phyloP scores from a whole-genome alignment of 2,329 filamentous ascomycete species.

The Hymenoscyphus fraxineus region DNA sequence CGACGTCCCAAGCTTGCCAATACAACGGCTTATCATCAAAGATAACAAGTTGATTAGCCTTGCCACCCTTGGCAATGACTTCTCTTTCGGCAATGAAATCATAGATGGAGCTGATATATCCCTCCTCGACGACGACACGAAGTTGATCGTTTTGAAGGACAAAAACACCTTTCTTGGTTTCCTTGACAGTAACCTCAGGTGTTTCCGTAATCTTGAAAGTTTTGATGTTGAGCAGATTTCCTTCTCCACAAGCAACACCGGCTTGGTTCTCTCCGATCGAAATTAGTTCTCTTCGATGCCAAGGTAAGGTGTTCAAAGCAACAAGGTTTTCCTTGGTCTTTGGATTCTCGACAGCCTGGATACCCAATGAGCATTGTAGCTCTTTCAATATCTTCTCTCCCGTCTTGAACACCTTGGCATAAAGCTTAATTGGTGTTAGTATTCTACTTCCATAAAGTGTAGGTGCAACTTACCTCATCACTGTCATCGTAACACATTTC shows the following conservation, averaged over 20 bases:
- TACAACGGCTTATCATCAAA: constrained; percentile 97
- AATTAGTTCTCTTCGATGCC: constrained; percentile 73
- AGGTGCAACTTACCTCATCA: constrained; percentile 55
- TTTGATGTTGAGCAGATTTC: constrained; percentile 49
- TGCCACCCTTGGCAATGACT: constrained; percentile 66
- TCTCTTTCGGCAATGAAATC: constrained; percentile 73
- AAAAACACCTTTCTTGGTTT: constrained; percentile 60
- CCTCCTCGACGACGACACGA: constrained; percentile 66
- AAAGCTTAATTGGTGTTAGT: constrained; percentile 54
- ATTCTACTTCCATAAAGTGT: constrained; percentile 7
- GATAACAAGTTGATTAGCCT: constrained; percentile 87
- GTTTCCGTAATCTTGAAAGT: constrained; percentile 46
- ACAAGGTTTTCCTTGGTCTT: constrained; percentile 47
- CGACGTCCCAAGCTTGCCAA: constrained; percentile 98
- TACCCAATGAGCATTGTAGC: constrained; percentile 63
- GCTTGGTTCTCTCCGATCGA: constrained; percentile 51
- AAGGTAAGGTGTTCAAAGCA: constrained; percentile 82
- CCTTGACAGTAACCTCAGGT: constrained; percentile 49
- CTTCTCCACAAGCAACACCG: constrained; percentile 55
- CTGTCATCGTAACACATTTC: constrained; percentile 99
- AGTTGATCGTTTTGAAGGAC: constrained; percentile 76
- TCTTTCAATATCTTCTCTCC: constrained; percentile 70
- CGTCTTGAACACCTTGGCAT: constrained; percentile 75
- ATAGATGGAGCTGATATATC: constrained; percentile 78
- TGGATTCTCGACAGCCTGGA: constrained; percentile 45